phyloP scores from a whole-genome alignment of 495 filamentous ascomycete genomes.

The Neurospora tetrasperma region DNA sequence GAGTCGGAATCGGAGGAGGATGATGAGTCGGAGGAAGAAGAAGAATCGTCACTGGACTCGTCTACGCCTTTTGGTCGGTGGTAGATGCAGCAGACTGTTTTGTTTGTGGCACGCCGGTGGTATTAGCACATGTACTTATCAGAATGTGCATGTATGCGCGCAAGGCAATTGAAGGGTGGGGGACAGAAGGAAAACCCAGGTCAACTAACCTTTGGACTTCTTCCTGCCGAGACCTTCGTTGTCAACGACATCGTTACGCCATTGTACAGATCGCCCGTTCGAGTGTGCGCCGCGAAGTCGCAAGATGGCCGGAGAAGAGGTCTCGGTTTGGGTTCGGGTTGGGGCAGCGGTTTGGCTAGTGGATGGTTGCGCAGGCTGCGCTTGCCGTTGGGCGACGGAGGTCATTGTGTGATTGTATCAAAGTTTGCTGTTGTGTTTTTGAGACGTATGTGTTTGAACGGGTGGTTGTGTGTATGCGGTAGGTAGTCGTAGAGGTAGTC shows the following conservation, averaged over 20 bases:
- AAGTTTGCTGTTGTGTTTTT: background rate
- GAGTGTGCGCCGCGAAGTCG: conserved; percentile 34
- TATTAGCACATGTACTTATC: background rate
- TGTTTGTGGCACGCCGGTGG: background rate
- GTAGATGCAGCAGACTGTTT: conserved; percentile 93
- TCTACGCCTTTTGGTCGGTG: conserved; percentile 72
- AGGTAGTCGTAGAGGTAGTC: background rate
- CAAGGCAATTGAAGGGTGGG: background rate
- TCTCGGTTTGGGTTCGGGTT: conserved; percentile 7
- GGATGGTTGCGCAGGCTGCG: conserved; percentile 8
- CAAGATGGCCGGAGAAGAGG: conserved; percentile 31
- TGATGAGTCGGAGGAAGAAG: conserved; percentile 53
- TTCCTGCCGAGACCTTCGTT: conserved; percentile 95
- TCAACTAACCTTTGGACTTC: conserved; percentile 69
- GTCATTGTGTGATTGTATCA: conserved; percentile 9
- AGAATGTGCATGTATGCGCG: background rate
- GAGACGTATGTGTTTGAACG: background rate
- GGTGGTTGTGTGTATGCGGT: background rate
- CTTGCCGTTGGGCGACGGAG: conserved; percentile 9
- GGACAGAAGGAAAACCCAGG: background rate
- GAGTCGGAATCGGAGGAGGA: conserved; percentile 35
- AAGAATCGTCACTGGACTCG: conserved; percentile 75
- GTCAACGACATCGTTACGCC: conserved; percentile 89
- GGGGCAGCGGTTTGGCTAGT: conserved; percentile 13
- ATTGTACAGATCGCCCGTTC: conserved; percentile 54